A percentile compares a stretch with the other conserved stretches of the same genome.
These are phyloP conservation scores for Lodderomyces oxycetoniae DNA, from an alignment of 1,139 yeast genomes.

Conservation along the genomic window DNA sequence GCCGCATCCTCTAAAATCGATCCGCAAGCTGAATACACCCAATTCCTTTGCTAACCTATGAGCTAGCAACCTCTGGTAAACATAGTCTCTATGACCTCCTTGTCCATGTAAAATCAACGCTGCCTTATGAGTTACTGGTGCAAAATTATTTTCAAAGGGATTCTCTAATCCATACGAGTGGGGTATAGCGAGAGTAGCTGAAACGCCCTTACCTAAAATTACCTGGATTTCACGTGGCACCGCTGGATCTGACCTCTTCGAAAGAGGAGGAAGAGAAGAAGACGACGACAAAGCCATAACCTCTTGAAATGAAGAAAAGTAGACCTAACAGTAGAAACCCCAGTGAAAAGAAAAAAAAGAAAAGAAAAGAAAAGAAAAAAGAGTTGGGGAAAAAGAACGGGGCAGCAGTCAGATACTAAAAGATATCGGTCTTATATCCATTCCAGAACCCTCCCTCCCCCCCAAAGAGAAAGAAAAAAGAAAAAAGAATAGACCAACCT, in stretches of 20 bases:
- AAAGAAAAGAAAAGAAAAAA: too few species aligned
- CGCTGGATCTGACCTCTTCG: conserved; percentile 10
- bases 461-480: too few species aligned
- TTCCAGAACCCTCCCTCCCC: too few species aligned
- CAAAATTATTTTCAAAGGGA: conserved; percentile 23
- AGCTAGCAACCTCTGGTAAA: conserved; percentile 66
- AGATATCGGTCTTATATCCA: too few species aligned
- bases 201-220: conserved; percentile 32
- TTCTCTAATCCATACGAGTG: conserved; percentile 25
- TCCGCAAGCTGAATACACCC: conserved; percentile 64
- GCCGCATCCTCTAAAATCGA: conserved; percentile 87
- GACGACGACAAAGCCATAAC: too few species aligned
- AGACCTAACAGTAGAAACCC: too few species aligned
- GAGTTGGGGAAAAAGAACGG: too few species aligned
- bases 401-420: too few species aligned
- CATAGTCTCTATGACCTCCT: conserved; percentile 78
- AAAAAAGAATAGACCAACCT: too few species aligned
- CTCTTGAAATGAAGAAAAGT: too few species aligned
- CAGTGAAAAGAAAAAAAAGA: too few species aligned
- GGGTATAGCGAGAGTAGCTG: conserved; percentile 39
- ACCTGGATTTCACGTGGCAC: conserved; percentile 35
- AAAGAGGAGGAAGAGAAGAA: too few species aligned
- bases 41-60: conserved; percentile 50
- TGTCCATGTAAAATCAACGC: conserved; percentile 64
- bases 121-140: conserved; percentile 37